Evolutionary conservation across 2,329 filamentous ascomycete species (phyloP).

Genomic region (Fusarium udum): DNA sequence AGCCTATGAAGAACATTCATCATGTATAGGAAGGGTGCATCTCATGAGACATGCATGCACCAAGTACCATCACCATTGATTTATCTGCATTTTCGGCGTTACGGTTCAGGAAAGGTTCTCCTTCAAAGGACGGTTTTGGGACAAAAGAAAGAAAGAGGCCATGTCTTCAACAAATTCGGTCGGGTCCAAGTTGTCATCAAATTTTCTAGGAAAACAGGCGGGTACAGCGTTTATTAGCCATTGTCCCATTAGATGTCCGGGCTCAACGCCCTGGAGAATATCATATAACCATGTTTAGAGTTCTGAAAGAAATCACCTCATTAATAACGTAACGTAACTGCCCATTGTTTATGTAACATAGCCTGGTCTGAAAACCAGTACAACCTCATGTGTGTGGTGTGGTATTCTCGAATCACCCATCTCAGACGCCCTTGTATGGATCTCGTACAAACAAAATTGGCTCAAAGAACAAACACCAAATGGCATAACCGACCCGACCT

Average conservation of each 20-base stretch:
- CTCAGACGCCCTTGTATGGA: conserved; percentile 16
- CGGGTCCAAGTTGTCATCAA: conserved; percentile 37
- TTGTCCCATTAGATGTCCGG: conserved; percentile 42
- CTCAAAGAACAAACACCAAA: conserved; percentile 17
- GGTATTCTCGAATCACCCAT: neutral
- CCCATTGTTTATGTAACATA: neutral
- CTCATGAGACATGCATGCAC: neutral
- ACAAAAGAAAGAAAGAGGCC: conserved; percentile 35
- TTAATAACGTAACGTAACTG: neutral
- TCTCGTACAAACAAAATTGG: conserved; percentile 19
- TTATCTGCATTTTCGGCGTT: conserved; percentile 34
- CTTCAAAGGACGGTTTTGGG: conserved; percentile 23
- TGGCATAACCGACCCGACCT: conserved; percentile 10
- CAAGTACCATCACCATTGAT: conserved; percentile 21
- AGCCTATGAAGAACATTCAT: conserved; percentile 27
- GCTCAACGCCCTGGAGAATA: conserved; percentile 46
- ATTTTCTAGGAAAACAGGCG: conserved; percentile 24
- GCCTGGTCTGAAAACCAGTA: neutral
- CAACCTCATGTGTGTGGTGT: neutral
- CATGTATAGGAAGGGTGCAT: conserved; percentile 22
- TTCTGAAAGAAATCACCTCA: neutral
- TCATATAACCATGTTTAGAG: neutral
- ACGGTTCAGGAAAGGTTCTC: conserved; percentile 11
- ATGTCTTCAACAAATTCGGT: conserved; percentile 46
- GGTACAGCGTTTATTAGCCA: conserved; percentile 30